Percentiles rank a stretch among this genome's conserved stretches.
Conservation (phyloP, 2,329 filamentous ascomycete genomes). For the Venturia oleaginea region DNA sequence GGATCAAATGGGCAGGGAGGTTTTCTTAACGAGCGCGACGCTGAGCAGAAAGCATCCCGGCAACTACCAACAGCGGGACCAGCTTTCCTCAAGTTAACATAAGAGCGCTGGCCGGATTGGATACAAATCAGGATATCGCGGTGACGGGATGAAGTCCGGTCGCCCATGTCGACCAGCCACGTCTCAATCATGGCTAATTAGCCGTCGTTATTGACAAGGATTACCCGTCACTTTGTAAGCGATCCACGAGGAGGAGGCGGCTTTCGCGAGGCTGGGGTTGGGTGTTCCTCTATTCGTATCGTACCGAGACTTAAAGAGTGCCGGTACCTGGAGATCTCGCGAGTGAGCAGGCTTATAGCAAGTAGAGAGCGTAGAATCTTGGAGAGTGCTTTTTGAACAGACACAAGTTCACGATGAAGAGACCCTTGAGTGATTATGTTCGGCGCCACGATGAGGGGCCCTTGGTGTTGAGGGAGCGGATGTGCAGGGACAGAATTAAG, state of each 20-base stretch:
- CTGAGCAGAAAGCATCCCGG: not conserved
- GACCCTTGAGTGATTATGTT: not conserved
- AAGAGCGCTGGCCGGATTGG: not conserved
- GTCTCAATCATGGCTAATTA: not conserved
- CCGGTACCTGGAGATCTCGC: no score
- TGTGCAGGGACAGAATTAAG: not conserved
- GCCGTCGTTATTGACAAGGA: not conserved
- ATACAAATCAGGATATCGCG: not conserved
- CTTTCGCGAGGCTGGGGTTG: not conserved
- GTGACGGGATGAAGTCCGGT: not conserved
- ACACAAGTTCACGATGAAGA: no score
- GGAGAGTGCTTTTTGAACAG: not conserved
- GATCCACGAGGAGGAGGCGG: no score
- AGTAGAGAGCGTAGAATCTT: not conserved
- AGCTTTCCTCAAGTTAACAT: not conserved
- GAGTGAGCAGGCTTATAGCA: no score
- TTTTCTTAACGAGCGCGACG: not conserved
- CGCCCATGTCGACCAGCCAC: not conserved
- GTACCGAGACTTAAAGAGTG: not conserved
- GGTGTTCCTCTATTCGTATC: no score
- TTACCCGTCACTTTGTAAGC: no score
- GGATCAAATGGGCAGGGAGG: not conserved
- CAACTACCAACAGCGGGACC: not conserved
- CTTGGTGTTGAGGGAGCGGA: not conserved
- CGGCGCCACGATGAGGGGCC: not conserved